These are phyloP conservation scores for Drechslerella dactyloides DNA, from an alignment of 2,329 filamentous ascomycete genomes.

Conservation along the genomic window DNA sequence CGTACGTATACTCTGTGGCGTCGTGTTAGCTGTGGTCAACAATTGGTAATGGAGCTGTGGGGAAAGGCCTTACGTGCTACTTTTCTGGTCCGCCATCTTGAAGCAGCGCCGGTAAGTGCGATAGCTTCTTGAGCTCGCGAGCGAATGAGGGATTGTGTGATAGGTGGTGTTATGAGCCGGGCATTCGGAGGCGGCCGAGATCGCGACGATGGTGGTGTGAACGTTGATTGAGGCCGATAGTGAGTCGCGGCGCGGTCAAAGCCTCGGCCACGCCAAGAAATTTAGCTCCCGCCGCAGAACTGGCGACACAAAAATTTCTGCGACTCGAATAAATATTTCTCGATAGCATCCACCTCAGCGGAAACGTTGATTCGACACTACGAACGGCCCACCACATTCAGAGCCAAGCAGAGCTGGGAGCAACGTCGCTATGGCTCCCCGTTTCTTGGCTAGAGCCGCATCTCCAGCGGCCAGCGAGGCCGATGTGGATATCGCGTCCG, in stretches of 20 bases:
- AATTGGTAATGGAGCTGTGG: background rate
- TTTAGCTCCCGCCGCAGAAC: slow-evolving; percentile 33
- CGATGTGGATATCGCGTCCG: slow-evolving; percentile 81
- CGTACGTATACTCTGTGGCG: slow-evolving; percentile 50
- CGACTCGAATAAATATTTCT: slow-evolving; percentile 16
- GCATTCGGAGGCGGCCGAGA: slow-evolving; percentile 12
- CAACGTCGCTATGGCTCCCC: slow-evolving; percentile 26
- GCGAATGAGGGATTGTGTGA: background rate
- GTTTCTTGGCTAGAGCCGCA: slow-evolving; percentile 69
- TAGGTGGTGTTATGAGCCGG: slow-evolving; percentile 14
- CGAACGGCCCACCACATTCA: background rate
- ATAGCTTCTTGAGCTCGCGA: background rate
- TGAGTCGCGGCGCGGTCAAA: slow-evolving; percentile 19
- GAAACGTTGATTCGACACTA: slow-evolving; percentile 3
- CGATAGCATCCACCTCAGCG: background rate
- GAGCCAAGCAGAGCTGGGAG: background rate
- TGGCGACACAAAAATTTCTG: slow-evolving; percentile 40
- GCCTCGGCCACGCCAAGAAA: slow-evolving; percentile 35
- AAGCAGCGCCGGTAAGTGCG: background rate
- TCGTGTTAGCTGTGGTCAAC: slow-evolving; percentile 29
- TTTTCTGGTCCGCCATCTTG: slow-evolving; percentile 43
- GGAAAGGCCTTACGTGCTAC: slow-evolving; percentile 35
- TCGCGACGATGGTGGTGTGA: slow-evolving; percentile 5
- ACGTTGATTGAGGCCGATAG: slow-evolving; percentile 11
- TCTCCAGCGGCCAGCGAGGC: slow-evolving; percentile 87